phyloP scores from a whole-genome alignment of 495 filamentous ascomycete species.

The Xylaria scruposa region DNA sequence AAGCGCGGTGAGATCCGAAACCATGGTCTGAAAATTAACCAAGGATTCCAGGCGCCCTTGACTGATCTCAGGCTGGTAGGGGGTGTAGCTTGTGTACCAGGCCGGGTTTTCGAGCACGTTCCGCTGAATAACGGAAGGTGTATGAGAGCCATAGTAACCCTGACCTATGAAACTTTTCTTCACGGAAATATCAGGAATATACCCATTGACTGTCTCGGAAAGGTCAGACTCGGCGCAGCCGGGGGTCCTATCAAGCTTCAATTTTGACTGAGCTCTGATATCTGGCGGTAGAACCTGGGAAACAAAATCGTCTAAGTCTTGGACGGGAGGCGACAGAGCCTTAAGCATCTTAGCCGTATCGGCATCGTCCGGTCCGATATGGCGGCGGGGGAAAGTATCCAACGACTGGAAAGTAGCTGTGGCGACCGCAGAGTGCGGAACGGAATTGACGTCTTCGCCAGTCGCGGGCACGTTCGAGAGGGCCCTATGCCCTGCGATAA shows the following conservation, averaged over 20 bases:
- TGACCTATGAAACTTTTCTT: conserved; percentile 78
- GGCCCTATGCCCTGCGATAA: conserved; percentile 24
- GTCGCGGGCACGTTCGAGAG: conserved; percentile 24
- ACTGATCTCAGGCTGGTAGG: conserved; percentile 98
- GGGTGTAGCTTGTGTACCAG: conserved; percentile 99
- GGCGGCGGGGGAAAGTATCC: conserved; percentile 74
- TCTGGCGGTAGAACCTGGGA: conserved; percentile 82
- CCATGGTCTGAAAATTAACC: conserved; percentile 96
- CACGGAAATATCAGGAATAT: conserved; percentile 69
- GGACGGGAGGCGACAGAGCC: conserved; percentile 74
- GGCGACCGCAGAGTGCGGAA: background rate
- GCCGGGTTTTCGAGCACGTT: conserved; percentile 94
- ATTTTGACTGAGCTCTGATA: conserved; percentile 73
- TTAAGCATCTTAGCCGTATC: conserved; percentile 82
- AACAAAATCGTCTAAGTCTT: conserved; percentile 85
- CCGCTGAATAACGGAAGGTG: conserved; percentile 91
- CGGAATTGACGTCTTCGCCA: conserved; percentile 19
- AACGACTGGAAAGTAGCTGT: conserved; percentile 29
- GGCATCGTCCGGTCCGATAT: conserved; percentile 86
- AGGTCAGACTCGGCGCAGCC: conserved; percentile 69
- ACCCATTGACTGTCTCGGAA: conserved; percentile 65
- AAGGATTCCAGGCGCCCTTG: conserved; percentile 93
- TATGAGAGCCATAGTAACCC: conserved; percentile 86
- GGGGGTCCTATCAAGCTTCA: conserved; percentile 55
- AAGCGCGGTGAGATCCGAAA: conserved; percentile 86